Evolutionary conservation across 2,329 filamentous ascomycete genomes (phyloP).

Genomic region (Talaromyces sp.): DNA sequence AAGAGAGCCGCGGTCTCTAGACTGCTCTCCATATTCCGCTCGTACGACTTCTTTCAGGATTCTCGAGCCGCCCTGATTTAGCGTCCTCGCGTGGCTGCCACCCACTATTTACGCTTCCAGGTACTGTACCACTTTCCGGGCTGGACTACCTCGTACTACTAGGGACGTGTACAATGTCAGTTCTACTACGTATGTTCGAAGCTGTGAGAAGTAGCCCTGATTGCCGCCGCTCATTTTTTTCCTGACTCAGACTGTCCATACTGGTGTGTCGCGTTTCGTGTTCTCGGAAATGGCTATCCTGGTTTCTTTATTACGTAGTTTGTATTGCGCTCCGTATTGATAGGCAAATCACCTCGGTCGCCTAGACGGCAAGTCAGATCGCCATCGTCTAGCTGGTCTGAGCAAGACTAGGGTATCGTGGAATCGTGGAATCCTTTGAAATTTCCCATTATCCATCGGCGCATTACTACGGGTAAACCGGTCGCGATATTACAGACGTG

Average conservation of each 20-base stretch:
- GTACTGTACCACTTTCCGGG: neutral
- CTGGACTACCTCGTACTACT: neutral
- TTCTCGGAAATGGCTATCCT: neutral
- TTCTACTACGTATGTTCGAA: too few species aligned
- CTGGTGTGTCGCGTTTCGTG: neutral
- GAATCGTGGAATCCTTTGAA: neutral
- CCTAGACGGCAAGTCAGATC: neutral
- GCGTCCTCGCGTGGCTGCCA: conserved; percentile 3
- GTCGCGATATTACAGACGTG: neutral
- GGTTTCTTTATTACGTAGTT: neutral
- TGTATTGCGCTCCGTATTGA: neutral
- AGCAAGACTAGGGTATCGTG: neutral
- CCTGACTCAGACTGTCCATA: neutral
- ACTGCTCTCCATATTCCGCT: neutral
- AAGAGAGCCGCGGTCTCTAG: neutral
- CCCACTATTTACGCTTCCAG: conserved; percentile 6
- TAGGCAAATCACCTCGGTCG: neutral
- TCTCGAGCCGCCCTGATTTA: conserved; percentile 1
- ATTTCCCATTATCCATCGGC: neutral
- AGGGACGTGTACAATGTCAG: too few species aligned
- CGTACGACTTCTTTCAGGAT: neutral
- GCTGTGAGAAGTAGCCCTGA: neutral
- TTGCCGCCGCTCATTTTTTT: neutral
- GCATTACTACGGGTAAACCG: neutral
- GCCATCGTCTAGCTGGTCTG: neutral